Evolutionary conservation across 371 early-diverging fungal species (phyloP).

Genomic region (Saksenaea vasiformis): DNA sequence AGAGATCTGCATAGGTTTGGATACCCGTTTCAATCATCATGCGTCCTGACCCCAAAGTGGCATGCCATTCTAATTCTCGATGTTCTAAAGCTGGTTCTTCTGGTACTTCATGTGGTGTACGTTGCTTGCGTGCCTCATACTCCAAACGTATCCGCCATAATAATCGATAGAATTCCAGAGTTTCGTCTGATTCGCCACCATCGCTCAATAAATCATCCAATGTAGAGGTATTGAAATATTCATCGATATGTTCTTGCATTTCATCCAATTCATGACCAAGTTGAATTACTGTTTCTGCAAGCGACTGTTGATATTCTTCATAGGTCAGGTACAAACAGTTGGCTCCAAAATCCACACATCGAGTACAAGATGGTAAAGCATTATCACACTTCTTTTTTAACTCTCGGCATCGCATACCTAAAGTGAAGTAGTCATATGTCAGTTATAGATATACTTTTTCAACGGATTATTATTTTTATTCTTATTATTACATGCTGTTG

Average conservation of each 20-base stretch:
- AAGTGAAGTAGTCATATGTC: neutral
- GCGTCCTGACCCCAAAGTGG: slow-evolving; percentile 1
- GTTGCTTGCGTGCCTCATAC: neutral
- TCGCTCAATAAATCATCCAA: neutral
- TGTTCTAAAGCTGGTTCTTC: neutral
- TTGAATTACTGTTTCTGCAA: slow-evolving; percentile 1
- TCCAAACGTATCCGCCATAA: slow-evolving; percentile 7
- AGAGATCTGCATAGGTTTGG: slow-evolving; percentile 6
- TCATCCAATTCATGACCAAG: slow-evolving; percentile 8
- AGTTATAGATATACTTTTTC: no score
- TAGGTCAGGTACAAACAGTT: slow-evolving; percentile 7
- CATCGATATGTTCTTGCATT: slow-evolving; percentile 1
- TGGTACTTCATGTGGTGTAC: neutral
- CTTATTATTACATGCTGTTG: slow-evolving; percentile 5
- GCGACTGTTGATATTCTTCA: slow-evolving; percentile 10
- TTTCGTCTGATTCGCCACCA: slow-evolving; percentile 2
- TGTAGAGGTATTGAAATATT: neutral
- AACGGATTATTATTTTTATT: neutral
- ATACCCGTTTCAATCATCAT: slow-evolving; percentile 8
- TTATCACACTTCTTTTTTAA: slow-evolving; percentile 9
- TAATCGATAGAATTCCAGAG: slow-evolving; percentile 5
- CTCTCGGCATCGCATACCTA: slow-evolving; percentile 10
- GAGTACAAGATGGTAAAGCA: slow-evolving; percentile 4
- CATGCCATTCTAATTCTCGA: neutral
- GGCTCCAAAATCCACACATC: slow-evolving; percentile 8